These are phyloP conservation scores for Cryptomeria japonica DNA, from an alignment of 75 land plant genomes.

Conservation along the genomic window DNA sequence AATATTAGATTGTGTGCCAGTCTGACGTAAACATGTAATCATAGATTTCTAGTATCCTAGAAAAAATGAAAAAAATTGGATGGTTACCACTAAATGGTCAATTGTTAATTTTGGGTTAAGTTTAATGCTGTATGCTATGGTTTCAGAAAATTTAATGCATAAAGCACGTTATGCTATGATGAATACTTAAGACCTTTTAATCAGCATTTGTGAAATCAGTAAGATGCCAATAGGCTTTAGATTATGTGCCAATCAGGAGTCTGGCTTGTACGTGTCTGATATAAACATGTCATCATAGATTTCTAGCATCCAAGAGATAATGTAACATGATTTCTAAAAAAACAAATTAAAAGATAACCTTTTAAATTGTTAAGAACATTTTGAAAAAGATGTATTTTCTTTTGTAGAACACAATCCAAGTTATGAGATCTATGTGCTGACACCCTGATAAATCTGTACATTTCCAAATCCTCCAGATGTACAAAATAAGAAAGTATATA, in stretches of 20 bases:
- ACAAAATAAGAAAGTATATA: not conserved
- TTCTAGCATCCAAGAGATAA: not conserved
- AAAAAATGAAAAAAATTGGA: not conserved
- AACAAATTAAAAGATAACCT: not conserved
- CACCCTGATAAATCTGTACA: not conserved
- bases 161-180: not conserved
- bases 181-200: not conserved
- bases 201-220: not conserved
- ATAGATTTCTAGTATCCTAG: not conserved
- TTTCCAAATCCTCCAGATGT: not conserved
- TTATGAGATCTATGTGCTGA: not conserved
- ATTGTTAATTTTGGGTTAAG: not conserved
- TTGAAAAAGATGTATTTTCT: not conserved
- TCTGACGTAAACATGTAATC: not conserved
- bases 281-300: not conserved
- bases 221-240: not conserved
- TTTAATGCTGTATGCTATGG: not conserved
- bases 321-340: not conserved
- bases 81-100: too few species aligned
- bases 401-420: not conserved
- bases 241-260: not conserved
- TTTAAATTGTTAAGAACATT: not conserved
- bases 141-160: not conserved
- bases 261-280: not conserved
- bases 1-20: not conserved